Conservation (phyloP, 2,329 filamentous ascomycete genomes). For the Cladophialophora yegresii region DNA sequence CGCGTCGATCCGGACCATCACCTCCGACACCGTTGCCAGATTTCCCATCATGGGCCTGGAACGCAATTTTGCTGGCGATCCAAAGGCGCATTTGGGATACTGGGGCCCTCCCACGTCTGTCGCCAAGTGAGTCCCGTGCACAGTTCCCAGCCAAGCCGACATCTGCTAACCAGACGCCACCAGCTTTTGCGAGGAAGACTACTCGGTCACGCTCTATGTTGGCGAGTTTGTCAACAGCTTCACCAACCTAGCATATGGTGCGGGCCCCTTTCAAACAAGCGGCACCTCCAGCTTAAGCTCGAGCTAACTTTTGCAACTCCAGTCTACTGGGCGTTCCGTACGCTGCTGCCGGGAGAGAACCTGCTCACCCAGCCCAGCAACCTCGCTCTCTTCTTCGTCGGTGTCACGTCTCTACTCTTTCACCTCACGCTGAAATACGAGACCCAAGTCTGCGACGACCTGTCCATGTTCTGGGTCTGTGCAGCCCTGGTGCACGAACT, state of each 20-base stretch:
- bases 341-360: constrained; percentile 22
- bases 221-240: constrained; percentile 40
- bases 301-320: not conserved
- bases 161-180: not conserved
- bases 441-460: constrained; percentile 31
- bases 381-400: constrained; percentile 37
- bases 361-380: constrained; percentile 31
- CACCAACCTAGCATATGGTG: constrained; percentile 38
- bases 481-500: constrained; percentile 32
- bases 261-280: not conserved
- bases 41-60: constrained; percentile 25
- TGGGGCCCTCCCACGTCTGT: constrained; percentile 31
- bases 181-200: constrained; percentile 38
- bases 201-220: constrained; percentile 36
- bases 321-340: constrained; percentile 33
- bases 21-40: not conserved
- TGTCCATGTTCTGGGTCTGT: constrained; percentile 35
- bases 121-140: constrained; percentile 25
- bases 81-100: constrained; percentile 25
- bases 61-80: constrained; percentile 29
- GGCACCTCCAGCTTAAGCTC: not conserved
- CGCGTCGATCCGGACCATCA: not conserved
- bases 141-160: not conserved
- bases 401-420: constrained; percentile 34
- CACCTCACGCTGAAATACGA: constrained; percentile 37